Percentiles rank a stretch among this genome's conserved stretches.
phyloP scores from a whole-genome alignment of 441 rosid genomes.

The Eutrema salsugineum region DNA sequence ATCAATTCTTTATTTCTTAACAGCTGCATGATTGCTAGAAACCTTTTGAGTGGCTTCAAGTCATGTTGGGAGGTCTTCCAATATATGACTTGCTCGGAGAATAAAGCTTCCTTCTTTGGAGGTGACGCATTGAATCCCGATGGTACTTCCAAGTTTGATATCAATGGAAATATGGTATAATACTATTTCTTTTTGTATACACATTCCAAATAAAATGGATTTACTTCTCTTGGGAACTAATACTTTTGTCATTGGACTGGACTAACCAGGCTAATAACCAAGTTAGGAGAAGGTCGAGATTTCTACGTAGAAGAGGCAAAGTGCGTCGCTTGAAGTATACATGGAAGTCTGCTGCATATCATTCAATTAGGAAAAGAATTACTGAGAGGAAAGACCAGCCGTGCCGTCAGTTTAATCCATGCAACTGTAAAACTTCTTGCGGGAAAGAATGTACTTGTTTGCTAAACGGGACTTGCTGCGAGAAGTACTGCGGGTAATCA shows the following conservation, averaged over 20 bases:
- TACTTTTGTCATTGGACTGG: conserved; percentile 25
- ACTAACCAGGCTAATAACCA: conserved; percentile 63
- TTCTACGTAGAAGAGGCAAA: conserved; percentile 88
- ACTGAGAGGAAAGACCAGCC: conserved; percentile 99
- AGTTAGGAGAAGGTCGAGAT: conserved; percentile 92
- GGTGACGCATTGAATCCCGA: conserved; percentile 68
- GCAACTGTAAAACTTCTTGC: conserved; percentile 88
- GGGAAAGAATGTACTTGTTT: conserved; percentile 93
- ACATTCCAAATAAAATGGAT: background rate
- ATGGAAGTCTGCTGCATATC: conserved; percentile 99
- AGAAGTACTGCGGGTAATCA: conserved; percentile 99
- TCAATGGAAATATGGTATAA: conserved; percentile 67
- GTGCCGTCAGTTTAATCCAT: conserved; percentile 97
- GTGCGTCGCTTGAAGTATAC: conserved; percentile 98
- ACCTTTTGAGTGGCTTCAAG: conserved; percentile 88
- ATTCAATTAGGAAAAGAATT: conserved; percentile 86
- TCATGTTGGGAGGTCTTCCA: conserved; percentile 93
- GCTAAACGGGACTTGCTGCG: conserved; percentile 95
- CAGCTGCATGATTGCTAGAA: conserved; percentile 93
- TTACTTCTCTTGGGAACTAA: conserved; percentile 3
- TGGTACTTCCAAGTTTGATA: conserved; percentile 79
- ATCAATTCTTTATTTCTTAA: conserved; percentile 16
- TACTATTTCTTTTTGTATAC: conserved; percentile 14
- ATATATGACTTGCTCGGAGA: conserved; percentile 72
- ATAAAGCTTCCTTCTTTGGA: conserved; percentile 55